A percentile compares a stretch with the other conserved stretches of the same genome.
Evolutionary conservation across 371 early-diverging fungal genomes (phyloP).

Genomic region (Basidiobolus meristosporus): DNA sequence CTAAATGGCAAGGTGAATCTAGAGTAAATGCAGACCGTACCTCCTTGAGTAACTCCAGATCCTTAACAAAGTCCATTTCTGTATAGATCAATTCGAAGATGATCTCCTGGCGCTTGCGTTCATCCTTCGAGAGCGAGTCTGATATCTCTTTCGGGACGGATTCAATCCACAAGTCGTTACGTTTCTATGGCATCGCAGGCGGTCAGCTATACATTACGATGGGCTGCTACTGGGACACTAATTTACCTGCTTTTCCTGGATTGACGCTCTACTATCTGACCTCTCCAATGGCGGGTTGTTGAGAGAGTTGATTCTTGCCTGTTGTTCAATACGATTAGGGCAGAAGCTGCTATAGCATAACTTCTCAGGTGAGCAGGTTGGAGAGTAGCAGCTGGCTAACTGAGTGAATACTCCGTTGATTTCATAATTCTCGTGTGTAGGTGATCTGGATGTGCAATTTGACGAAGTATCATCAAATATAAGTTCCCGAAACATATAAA

Average conservation of each 20-base stretch:
- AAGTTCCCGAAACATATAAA: slow-evolving; percentile 49
- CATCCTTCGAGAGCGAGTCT: slow-evolving; percentile 40
- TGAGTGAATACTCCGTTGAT: slow-evolving; percentile 66
- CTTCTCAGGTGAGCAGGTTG: slow-evolving; percentile 59
- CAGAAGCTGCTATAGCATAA: slow-evolving; percentile 74
- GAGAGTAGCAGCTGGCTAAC: slow-evolving; percentile 76
- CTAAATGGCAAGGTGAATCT: too few relatives aligned
- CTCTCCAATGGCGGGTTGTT: neutral
- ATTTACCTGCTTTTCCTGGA: neutral
- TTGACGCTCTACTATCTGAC: neutral
- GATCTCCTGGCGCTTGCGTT: slow-evolving; percentile 76
- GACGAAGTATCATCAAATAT: slow-evolving; percentile 8
- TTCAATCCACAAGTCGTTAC: slow-evolving; percentile 27
- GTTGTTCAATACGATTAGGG: slow-evolving; percentile 47
- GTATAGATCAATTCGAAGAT: slow-evolving; percentile 81
- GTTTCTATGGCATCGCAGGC: too few relatives aligned
- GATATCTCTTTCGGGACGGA: slow-evolving; percentile 46
- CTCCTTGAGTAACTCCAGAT: slow-evolving; percentile 49
- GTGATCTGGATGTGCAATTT: slow-evolving; percentile 2
- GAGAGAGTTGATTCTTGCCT: neutral
- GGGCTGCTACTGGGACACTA: too few relatives aligned
- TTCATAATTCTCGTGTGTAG: slow-evolving; percentile 13
- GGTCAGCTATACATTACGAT: too few relatives aligned
- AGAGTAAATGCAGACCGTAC: too few relatives aligned
- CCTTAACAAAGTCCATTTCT: slow-evolving; percentile 77